These are phyloP conservation scores for Grifola frondosa DNA, from an alignment of 1,284 basidiomycete genomes.

Conservation along the genomic window DNA sequence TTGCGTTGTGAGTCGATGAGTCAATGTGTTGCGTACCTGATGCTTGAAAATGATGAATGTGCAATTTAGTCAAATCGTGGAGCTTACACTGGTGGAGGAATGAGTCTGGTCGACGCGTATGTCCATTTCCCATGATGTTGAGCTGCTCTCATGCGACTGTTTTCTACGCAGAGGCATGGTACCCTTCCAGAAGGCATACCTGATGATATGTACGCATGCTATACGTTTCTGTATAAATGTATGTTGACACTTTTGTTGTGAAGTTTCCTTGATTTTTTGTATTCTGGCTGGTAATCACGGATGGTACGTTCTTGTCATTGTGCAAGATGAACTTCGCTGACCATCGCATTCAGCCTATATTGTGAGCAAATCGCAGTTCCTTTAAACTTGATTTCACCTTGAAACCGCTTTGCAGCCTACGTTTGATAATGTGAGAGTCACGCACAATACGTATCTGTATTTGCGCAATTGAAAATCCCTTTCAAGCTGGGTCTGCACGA, in stretches of 20 bases:
- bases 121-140: constrained; percentile 13
- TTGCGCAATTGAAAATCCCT: not conserved
- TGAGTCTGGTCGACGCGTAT: constrained; percentile 53
- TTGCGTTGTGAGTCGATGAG: constrained; percentile 34
- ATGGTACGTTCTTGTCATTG: constrained; percentile 37
- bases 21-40: no score
- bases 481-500: constrained; percentile 47
- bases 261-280: constrained; percentile 47
- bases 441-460: not conserved
- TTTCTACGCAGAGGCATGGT: constrained; percentile 45
- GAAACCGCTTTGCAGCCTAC: constrained; percentile 12
- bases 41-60: no score
- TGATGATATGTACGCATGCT: constrained; percentile 45
- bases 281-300: constrained; percentile 58
- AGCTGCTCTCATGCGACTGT: not conserved
- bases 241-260: not conserved
- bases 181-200: constrained; percentile 51
- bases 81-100: constrained; percentile 54
- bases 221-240: no score
- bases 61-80: constrained; percentile 40
- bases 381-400: not conserved
- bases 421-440: constrained; percentile 19
- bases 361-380: constrained; percentile 26
- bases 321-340: not conserved
- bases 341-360: constrained; percentile 33